phyloP scores from a whole-genome alignment of 139 green algal species.

The Ettlia oleoabundans region DNA sequence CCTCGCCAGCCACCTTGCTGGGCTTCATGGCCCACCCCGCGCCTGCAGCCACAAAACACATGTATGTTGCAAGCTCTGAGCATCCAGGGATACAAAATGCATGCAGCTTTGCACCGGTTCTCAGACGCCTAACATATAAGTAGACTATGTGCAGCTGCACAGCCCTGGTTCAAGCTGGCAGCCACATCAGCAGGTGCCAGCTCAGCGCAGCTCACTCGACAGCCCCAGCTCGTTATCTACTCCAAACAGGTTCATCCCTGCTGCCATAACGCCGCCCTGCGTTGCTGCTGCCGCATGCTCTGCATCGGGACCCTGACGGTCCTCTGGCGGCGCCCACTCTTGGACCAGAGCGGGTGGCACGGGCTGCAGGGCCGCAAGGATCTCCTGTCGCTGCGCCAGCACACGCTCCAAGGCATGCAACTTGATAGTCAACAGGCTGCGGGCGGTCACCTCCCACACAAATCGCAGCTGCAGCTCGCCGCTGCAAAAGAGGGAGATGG shows the following conservation, averaged over 20 bases:
- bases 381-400: conserved; percentile 71
- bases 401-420: conserved; percentile 73
- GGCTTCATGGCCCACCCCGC: conserved; percentile 36
- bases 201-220: conserved; percentile 15
- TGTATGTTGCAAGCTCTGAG: too few relatives aligned
- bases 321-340: background rate
- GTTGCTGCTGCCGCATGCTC: background rate
- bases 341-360: conserved; percentile 35
- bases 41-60: too few relatives aligned
- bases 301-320: background rate
- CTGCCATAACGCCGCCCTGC: conserved; percentile 1
- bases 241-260: conserved; percentile 37
- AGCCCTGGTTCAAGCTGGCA: background rate
- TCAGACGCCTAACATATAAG: background rate
- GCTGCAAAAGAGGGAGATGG: too few relatives aligned
- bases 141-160: background rate
- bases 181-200: too few relatives aligned
- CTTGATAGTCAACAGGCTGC: conserved; percentile 78
- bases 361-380: conserved; percentile 71
- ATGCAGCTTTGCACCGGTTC: too few relatives aligned
- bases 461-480: conserved; percentile 67
- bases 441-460: conserved; percentile 77
- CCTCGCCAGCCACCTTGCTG: conserved; percentile 40
- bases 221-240: conserved; percentile 29
- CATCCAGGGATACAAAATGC: too few relatives aligned